A percentile compares a stretch with the other conserved stretches of the same genome.
These are phyloP conservation scores for Ophioceras dolichostomum DNA, from an alignment of 2,329 filamentous ascomycete species.

Conservation along the genomic window DNA sequence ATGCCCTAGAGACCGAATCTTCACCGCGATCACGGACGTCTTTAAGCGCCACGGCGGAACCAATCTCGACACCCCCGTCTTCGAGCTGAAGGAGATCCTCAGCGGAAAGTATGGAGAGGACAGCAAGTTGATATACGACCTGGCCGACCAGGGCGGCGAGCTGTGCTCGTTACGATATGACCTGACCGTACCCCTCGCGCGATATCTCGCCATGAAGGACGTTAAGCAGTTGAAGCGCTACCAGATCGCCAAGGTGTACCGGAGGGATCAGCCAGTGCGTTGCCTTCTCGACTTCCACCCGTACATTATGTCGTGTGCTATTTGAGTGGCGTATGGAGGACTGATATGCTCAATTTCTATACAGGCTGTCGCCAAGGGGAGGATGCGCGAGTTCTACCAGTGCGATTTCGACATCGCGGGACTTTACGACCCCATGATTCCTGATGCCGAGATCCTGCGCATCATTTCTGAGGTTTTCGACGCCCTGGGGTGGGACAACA, in stretches of 20 bases:
- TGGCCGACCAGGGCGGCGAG: conserved; percentile 74
- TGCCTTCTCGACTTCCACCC: not conserved
- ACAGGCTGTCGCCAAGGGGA: conserved; percentile 69
- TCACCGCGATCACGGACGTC: conserved; percentile 10
- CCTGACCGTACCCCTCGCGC: conserved; percentile 52
- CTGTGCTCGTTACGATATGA: conserved; percentile 73
- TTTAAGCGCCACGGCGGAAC: conserved; percentile 51
- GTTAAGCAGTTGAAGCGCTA: conserved; percentile 84
- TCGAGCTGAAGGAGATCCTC: conserved; percentile 65
- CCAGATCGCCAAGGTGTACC: conserved; percentile 88
- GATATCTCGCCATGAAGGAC: conserved; percentile 86
- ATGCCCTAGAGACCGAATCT: conserved; percentile 2
- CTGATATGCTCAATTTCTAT: not conserved
- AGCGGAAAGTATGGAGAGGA: conserved; percentile 55
- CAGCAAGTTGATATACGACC: conserved; percentile 58
- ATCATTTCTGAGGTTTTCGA: conserved; percentile 82
- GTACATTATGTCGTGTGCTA: too few species aligned
- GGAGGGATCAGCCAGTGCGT: conserved; percentile 11
- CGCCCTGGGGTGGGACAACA: conserved; percentile 59
- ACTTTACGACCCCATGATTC: conserved; percentile 77
- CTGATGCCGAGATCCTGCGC: conserved; percentile 78
- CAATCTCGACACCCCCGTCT: conserved; percentile 61
- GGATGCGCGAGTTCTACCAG: conserved; percentile 94
- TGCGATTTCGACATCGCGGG: conserved; percentile 96
- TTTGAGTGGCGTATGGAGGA: too few species aligned